These are phyloP conservation scores for Arachis stenosperma DNA, from an alignment of 306 rosid genomes.

Conservation along the genomic window DNA sequence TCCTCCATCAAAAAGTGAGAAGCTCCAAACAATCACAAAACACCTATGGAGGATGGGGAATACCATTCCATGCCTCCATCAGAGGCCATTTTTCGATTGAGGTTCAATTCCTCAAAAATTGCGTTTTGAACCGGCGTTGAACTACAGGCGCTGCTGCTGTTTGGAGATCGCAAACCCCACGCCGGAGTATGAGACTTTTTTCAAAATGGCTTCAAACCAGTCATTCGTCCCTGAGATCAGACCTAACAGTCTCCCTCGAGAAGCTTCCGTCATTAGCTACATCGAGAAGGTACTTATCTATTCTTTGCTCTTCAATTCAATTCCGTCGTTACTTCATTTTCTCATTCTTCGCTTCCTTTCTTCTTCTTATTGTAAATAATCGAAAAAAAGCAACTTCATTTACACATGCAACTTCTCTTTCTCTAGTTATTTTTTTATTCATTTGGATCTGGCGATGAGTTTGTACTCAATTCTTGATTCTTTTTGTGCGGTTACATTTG, in stretches of 20 bases:
- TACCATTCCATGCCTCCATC: too few relatives aligned
- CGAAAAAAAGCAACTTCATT: constrained; percentile 78
- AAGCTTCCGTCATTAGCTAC: constrained; percentile 76
- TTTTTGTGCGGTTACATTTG: constrained; percentile 4
- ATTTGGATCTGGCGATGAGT: constrained; percentile 44
- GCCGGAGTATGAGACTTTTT: constrained; percentile 26
- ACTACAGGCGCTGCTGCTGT: too few relatives aligned
- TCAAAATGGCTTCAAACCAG: constrained; percentile 67
- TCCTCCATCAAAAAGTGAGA: too few relatives aligned
- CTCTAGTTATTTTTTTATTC: background rate
- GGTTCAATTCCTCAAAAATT: constrained; percentile 34
- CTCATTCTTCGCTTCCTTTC: constrained; percentile 20
- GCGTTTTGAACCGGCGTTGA: constrained; percentile 35
- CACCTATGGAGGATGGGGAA: too few relatives aligned
- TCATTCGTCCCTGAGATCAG: constrained; percentile 78
- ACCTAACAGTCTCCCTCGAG: constrained; percentile 82
- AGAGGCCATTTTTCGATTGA: background rate
- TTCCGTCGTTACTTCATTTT: background rate
- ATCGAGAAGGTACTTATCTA: constrained; percentile 71
- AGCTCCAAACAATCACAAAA: too few relatives aligned
- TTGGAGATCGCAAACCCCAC: too few relatives aligned
- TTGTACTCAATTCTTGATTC: background rate
- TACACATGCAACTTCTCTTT: constrained; percentile 62
- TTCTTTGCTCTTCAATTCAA: too few relatives aligned
- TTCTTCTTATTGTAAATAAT: constrained; percentile 55